phyloP scores from a whole-genome alignment of 2,329 filamentous ascomycete species.

The Exophiala oligosperma region DNA sequence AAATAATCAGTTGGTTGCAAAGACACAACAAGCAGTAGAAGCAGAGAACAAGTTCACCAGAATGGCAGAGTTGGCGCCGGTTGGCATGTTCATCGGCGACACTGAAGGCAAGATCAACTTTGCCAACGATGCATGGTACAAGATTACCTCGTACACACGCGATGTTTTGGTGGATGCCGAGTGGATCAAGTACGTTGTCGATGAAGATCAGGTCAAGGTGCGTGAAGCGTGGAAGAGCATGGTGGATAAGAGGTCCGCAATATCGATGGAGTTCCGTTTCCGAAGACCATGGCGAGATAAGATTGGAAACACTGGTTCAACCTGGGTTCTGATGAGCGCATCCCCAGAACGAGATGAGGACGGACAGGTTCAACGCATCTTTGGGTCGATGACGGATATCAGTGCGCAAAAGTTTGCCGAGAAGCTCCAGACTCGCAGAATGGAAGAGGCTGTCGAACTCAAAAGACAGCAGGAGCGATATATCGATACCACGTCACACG shows the following conservation, averaged over 20 bases:
- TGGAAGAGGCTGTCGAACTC: constrained; percentile 77
- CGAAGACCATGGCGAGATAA: constrained; percentile 54
- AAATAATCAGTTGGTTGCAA: constrained; percentile 69
- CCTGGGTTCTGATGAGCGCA: constrained; percentile 56
- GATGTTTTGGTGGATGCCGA: constrained; percentile 23
- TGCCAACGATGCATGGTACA: constrained; percentile 75
- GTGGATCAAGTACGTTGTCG: constrained; percentile 55
- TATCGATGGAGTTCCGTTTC: constrained; percentile 55
- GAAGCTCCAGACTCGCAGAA: constrained; percentile 72
- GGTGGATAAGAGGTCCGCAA: constrained; percentile 19
- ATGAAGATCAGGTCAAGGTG: constrained; percentile 50
- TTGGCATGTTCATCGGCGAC: constrained; percentile 84
- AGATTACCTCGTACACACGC: constrained; percentile 34
- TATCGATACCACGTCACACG: constrained; percentile 68
- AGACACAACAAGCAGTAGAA: constrained; percentile 57
- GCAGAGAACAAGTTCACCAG: constrained; percentile 77
- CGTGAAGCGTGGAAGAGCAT: constrained; percentile 30
- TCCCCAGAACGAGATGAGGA: constrained; percentile 53
- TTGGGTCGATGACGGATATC: constrained; percentile 72
- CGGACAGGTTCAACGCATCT: constrained; percentile 53
- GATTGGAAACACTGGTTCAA: constrained; percentile 51
- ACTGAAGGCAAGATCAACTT: constrained; percentile 70
- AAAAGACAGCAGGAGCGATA: constrained; percentile 80
- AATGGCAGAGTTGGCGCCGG: constrained; percentile 81
- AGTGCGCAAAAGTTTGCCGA: constrained; percentile 84